Conservation (phyloP, 768 basidiomycete species). For the Leucocoprinus leucothites region DNA sequence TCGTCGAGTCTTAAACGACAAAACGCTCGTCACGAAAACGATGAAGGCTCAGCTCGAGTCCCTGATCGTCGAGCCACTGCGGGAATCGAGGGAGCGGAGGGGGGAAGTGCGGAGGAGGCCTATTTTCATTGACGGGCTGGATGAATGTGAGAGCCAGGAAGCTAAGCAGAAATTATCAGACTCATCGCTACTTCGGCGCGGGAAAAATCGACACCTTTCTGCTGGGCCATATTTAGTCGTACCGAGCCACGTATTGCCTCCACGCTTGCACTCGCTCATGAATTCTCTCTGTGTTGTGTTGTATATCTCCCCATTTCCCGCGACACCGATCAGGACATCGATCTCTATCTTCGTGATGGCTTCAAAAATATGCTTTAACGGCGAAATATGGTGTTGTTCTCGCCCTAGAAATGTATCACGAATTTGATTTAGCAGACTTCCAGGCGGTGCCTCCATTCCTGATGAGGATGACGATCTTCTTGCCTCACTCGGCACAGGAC, state of each 20-base stretch:
- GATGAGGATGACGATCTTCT: too few relatives aligned
- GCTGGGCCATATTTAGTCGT: conserved; percentile 2
- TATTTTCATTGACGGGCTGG: background rate
- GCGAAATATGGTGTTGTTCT: background rate
- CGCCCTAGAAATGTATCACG: too few relatives aligned
- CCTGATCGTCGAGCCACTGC: background rate
- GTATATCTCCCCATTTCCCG: background rate
- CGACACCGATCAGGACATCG: conserved; percentile 1
- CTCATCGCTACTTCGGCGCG: background rate
- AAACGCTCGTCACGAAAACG: background rate
- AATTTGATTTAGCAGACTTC: too few relatives aligned
- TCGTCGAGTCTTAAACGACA: background rate
- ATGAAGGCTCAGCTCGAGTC: background rate
- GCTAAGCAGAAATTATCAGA: background rate
- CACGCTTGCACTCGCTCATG: background rate
- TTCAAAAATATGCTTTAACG: conserved; percentile 25
- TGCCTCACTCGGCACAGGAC: too few relatives aligned
- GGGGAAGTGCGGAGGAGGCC: background rate
- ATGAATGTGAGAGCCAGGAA: background rate
- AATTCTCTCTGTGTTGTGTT: background rate
- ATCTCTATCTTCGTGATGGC: conserved; percentile 17
- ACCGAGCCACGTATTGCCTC: background rate
- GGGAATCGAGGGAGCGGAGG: background rate
- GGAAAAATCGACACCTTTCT: background rate
- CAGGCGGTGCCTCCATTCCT: too few relatives aligned